Conservation (phyloP, 257 asterid genomes). For the Ocimum tenuiflorum region DNA sequence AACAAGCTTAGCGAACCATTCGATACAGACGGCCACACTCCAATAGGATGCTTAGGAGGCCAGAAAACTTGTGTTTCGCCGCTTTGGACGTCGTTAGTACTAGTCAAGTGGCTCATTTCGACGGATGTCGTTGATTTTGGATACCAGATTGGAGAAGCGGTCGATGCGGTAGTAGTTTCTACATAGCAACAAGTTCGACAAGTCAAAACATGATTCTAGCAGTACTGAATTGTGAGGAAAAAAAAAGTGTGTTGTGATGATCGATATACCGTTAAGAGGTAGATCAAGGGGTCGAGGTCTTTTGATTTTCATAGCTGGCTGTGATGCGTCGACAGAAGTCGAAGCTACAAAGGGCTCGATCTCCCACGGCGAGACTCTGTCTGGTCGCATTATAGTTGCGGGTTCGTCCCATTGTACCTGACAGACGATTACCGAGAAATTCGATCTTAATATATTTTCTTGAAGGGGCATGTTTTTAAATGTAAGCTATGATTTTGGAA, state of each 20-base stretch:
- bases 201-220: not conserved
- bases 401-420: slow-evolving; percentile 90
- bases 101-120: slow-evolving; percentile 33
- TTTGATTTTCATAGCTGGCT: slow-evolving; percentile 38
- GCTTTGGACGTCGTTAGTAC: slow-evolving; percentile 29
- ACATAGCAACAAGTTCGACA: slow-evolving; percentile 11
- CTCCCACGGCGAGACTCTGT: slow-evolving; percentile 84
- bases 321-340: slow-evolving; percentile 33
- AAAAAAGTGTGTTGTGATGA: slow-evolving; percentile 5
- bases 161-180: slow-evolving; percentile 28
- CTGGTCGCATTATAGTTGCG: slow-evolving; percentile 52
- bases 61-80: slow-evolving; percentile 37
- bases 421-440: no score
- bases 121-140: slow-evolving; percentile 28
- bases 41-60: slow-evolving; percentile 38
- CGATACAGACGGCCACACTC: slow-evolving; percentile 29
- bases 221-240: not conserved
- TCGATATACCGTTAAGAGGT: slow-evolving; percentile 34
- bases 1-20: slow-evolving; percentile 31
- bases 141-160: slow-evolving; percentile 43
- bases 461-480: not conserved
- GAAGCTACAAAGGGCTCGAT: slow-evolving; percentile 60
- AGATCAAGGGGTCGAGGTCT: slow-evolving; percentile 41
- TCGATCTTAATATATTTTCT: no score
- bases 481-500: slow-evolving; percentile 2